Percentiles rank a stretch among this genome's conserved stretches.
phyloP scores from a whole-genome alignment of 2,329 filamentous ascomycete species.

The Aspergillus sp. region DNA sequence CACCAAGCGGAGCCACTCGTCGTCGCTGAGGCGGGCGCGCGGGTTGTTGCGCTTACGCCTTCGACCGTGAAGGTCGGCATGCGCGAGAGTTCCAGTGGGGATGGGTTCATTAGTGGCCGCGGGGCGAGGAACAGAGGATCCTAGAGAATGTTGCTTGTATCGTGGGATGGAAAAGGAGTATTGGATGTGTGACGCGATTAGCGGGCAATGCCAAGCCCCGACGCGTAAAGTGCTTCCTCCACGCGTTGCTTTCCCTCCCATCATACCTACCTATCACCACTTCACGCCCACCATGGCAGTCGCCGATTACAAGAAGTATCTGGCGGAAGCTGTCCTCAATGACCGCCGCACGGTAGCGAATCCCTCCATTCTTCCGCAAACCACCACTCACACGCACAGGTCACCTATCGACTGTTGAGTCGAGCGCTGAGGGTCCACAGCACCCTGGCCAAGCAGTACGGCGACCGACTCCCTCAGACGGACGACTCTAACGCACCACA shows the following conservation, averaged over 20 bases:
- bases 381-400: conserved; percentile 48
- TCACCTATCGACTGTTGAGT: conserved; percentile 84
- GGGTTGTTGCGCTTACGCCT: too few species aligned
- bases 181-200: too few species aligned
- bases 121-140: too few species aligned
- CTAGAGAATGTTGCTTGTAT: too few species aligned
- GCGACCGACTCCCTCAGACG: conserved; percentile 25
- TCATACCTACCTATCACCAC: conserved; percentile 1
- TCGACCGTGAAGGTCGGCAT: too few species aligned
- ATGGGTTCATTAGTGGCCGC: too few species aligned
- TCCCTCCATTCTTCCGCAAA: background rate
- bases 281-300: conserved; percentile 31
- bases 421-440: conserved; percentile 79
- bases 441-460: conserved; percentile 82
- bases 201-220: conserved; percentile 34
- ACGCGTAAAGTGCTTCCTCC: conserved; percentile 43
- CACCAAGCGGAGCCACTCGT: too few species aligned
- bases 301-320: conserved; percentile 64
- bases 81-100: too few species aligned
- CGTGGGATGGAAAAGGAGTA: too few species aligned
- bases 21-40: too few species aligned
- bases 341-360: conserved; percentile 66
- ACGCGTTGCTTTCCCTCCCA: conserved; percentile 20
- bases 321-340: conserved; percentile 73
- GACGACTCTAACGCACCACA: conserved; percentile 34